Evolutionary conservation across 139 green algal genomes (phyloP).

Genomic region (Pleodorina starrii): DNA sequence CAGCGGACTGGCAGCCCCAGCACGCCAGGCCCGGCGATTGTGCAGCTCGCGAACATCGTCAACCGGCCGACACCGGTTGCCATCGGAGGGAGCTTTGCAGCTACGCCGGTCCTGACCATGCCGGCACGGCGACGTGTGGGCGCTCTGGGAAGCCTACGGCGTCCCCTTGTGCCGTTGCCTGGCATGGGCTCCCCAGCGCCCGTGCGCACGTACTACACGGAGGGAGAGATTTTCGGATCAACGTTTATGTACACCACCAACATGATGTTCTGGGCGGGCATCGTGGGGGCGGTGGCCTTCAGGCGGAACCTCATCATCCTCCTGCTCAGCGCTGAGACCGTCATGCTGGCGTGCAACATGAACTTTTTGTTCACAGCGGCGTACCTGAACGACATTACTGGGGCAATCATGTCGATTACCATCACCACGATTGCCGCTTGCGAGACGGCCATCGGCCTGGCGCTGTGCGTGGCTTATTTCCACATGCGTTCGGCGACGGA

Average conservation of each 20-base stretch:
- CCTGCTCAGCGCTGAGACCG: constrained; percentile 62
- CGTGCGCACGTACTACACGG: constrained; percentile 28
- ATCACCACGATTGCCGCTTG: constrained; percentile 68
- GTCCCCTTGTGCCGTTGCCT: constrained; percentile 2
- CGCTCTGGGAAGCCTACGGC: not conserved
- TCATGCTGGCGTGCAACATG: constrained; percentile 71
- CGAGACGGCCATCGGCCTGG: constrained; percentile 69
- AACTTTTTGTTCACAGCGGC: constrained; percentile 66
- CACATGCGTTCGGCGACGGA: constrained; percentile 64
- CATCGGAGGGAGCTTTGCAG: not conserved
- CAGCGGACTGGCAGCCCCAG: not conserved
- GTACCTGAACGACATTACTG: constrained; percentile 69
- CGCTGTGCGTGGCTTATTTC: constrained; percentile 69
- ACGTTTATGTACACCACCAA: constrained; percentile 54
- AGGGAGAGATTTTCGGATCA: constrained; percentile 55
- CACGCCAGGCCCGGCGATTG: not conserved
- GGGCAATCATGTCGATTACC: constrained; percentile 68
- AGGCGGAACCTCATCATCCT: constrained; percentile 67
- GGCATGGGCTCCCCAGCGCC: not conserved
- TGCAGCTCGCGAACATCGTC: constrained; percentile 16
- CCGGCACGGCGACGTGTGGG: not conserved
- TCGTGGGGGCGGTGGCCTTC: constrained; percentile 64
- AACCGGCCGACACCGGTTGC: not conserved
- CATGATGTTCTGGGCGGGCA: constrained; percentile 70
- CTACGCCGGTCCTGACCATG: not conserved